phyloP scores from a whole-genome alignment of 345 rosid species.

The Hibiscus trionum region DNA sequence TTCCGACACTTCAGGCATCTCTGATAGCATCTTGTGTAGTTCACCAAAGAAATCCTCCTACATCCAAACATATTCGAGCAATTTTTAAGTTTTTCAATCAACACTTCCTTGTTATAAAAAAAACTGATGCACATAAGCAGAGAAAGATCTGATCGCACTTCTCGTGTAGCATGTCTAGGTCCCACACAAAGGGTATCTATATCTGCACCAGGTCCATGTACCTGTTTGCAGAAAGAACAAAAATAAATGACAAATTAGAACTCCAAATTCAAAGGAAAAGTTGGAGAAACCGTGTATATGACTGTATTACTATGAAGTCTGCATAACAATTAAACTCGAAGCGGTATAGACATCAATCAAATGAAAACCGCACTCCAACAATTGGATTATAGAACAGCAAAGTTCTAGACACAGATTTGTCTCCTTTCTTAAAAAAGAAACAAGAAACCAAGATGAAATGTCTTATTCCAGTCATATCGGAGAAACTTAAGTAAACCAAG shows the following conservation, averaged over 20 bases:
- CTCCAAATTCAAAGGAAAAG: background rate
- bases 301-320: background rate
- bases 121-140: slow-evolving; percentile 7
- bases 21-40: slow-evolving; percentile 68
- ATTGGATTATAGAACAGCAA: background rate
- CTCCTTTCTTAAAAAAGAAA: background rate
- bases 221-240: slow-evolving; percentile 33
- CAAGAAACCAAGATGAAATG: background rate
- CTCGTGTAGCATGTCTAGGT: slow-evolving; percentile 91
- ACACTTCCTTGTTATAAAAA: slow-evolving; percentile 13
- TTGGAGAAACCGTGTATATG: background rate
- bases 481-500: background rate
- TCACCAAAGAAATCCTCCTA: slow-evolving; percentile 97
- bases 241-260: background rate
- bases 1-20: slow-evolving; percentile 91
- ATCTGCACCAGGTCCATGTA: slow-evolving; percentile 98
- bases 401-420: background rate
- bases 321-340: background rate
- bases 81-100: slow-evolving; percentile 12
- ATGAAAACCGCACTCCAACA: background rate
- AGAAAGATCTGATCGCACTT: slow-evolving; percentile 49
- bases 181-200: slow-evolving; percentile 95
- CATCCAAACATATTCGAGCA: slow-evolving; percentile 17
- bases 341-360: background rate
- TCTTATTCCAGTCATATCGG: background rate